Percentiles rank a stretch among this genome's conserved stretches.
phyloP scores from a whole-genome alignment of 2,329 filamentous ascomycete genomes.

The Cladophialophora immunda region DNA sequence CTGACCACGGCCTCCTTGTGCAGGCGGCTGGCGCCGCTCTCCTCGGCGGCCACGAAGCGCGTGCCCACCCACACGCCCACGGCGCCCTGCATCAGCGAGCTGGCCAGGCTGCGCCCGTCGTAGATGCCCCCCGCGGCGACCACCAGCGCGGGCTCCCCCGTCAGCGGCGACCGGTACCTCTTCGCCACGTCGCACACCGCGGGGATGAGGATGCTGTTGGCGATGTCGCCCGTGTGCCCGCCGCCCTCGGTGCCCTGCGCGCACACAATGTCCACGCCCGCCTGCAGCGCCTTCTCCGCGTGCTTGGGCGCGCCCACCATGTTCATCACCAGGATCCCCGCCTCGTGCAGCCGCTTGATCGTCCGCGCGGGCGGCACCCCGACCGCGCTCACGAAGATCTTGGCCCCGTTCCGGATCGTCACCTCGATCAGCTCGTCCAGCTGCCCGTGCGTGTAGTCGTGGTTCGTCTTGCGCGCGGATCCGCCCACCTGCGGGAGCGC shows the following conservation, averaged over 20 bases:
- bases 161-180: slow-evolving; percentile 74
- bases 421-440: slow-evolving; percentile 89
- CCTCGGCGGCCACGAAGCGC: slow-evolving; percentile 82
- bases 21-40: slow-evolving; percentile 80
- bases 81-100: slow-evolving; percentile 86
- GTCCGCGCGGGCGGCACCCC: slow-evolving; percentile 80
- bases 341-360: slow-evolving; percentile 78
- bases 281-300: slow-evolving; percentile 84
- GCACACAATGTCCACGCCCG: slow-evolving; percentile 89
- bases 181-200: slow-evolving; percentile 84
- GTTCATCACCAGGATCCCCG: slow-evolving; percentile 90
- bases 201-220: slow-evolving; percentile 85
- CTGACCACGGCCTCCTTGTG: slow-evolving; percentile 86
- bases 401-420: slow-evolving; percentile 82
- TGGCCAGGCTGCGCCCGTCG: slow-evolving; percentile 82
- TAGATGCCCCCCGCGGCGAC: slow-evolving; percentile 89
- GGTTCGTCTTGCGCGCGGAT: slow-evolving; percentile 85
- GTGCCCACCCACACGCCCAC: slow-evolving; percentile 94
- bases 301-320: slow-evolving; percentile 96
- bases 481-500: slow-evolving; percentile 90
- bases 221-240: slow-evolving; percentile 88
- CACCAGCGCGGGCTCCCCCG: slow-evolving; percentile 76
- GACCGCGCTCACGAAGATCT: slow-evolving; percentile 85
- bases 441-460: slow-evolving; percentile 92
- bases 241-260: slow-evolving; percentile 93